These are phyloP conservation scores for Lichina pygmaea DNA, from an alignment of 495 filamentous ascomycete species.

Conservation along the genomic window DNA sequence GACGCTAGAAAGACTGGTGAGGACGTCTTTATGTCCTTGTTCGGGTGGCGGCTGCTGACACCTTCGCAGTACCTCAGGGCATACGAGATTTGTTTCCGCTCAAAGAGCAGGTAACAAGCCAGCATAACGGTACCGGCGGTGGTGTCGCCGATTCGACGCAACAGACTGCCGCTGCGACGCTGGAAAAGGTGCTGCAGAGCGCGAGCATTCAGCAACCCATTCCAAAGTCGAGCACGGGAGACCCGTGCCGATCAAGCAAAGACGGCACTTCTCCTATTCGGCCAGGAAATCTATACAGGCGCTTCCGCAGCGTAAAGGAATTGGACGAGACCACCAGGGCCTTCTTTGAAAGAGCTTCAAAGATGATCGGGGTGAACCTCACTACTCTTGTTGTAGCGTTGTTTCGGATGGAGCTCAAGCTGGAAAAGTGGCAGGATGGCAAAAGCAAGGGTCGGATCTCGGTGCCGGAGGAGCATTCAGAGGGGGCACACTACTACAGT, in stretches of 20 bases:
- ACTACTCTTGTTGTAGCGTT: constrained; percentile 21
- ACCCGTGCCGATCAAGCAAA: constrained; percentile 2
- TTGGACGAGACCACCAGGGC: constrained; percentile 22
- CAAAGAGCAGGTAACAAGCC: not conserved
- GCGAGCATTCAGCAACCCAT: not conserved
- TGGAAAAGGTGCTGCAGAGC: not conserved
- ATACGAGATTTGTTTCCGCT: constrained; percentile 21
- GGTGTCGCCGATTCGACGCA: not conserved
- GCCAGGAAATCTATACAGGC: constrained; percentile 27
- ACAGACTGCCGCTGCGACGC: not conserved
- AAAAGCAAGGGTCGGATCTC: constrained; percentile 1
- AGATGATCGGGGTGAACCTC: constrained; percentile 18
- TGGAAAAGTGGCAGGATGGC: constrained; percentile 16
- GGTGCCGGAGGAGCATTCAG: not conserved
- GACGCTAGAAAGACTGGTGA: constrained; percentile 17
- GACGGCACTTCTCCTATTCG: constrained; percentile 9
- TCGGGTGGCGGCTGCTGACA: not conserved
- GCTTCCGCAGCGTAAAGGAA: constrained; percentile 28
- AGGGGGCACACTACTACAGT: not conserved
- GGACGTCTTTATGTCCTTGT: not conserved
- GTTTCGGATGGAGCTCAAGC: constrained; percentile 17
- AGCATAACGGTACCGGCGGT: not conserved
- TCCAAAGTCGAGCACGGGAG: constrained; percentile 2
- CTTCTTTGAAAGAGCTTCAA: constrained; percentile 29
- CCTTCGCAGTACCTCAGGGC: constrained; percentile 9